Evolutionary conservation across 179 eudicot genomes (phyloP).

Genomic region (Sideroxylon spinosum): DNA sequence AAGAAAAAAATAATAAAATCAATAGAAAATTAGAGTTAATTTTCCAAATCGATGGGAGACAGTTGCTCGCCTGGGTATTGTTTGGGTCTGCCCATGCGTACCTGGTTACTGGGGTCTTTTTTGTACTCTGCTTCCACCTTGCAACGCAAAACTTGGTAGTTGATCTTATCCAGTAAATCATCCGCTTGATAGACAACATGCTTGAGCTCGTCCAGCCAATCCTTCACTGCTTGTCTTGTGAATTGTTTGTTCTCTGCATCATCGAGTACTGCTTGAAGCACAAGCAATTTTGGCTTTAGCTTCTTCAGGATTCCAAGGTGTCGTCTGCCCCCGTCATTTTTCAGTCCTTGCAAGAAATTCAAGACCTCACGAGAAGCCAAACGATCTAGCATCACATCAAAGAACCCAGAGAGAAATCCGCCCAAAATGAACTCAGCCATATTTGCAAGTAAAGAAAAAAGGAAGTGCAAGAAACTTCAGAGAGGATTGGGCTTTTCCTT

Average conservation of each 20-base stretch:
- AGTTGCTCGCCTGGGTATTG: no score
- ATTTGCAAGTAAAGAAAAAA: neutral
- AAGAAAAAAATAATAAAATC: no score
- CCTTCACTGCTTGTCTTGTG: neutral
- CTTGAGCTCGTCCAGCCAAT: conserved; percentile 19
- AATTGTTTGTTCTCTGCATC: conserved; percentile 19
- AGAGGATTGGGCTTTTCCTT: no score
- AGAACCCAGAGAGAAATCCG: neutral
- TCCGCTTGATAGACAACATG: conserved; percentile 23
- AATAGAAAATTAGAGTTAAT: no score
- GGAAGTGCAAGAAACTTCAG: neutral
- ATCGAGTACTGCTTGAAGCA: neutral
- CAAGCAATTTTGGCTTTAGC: neutral
- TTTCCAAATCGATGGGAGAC: no score
- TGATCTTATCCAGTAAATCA: conserved; percentile 14
- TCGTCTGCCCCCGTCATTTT: no score
- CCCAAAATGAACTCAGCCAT: neutral
- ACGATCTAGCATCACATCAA: neutral
- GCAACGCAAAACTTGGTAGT: neutral
- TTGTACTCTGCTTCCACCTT: neutral
- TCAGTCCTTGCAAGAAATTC: no score
- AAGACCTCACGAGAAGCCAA: neutral
- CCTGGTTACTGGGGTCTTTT: neutral
- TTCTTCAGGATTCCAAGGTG: neutral
- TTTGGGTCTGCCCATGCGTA: no score